These are phyloP conservation scores for Drosera spatulata DNA, from an alignment of 179 eudicot species.

Conservation along the genomic window DNA sequence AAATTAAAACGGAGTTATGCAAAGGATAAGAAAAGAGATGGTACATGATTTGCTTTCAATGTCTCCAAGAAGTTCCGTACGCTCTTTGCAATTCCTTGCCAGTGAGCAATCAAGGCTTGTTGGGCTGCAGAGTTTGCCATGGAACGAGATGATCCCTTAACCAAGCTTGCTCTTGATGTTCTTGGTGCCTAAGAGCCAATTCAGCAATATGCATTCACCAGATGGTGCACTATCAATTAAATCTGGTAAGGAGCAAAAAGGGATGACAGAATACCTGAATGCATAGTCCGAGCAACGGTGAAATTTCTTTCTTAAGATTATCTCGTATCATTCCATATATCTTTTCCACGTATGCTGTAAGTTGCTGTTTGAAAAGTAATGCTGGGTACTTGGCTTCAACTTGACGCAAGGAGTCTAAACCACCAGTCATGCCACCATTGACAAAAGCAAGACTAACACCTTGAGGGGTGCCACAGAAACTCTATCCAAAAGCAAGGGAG, in stretches of 20 bases:
- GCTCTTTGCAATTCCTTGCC: constrained; percentile 94
- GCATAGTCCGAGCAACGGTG: constrained; percentile 24
- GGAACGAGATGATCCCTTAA: constrained; percentile 78
- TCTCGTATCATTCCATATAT: constrained; percentile 92
- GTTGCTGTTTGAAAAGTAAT: too few species aligned
- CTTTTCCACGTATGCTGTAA: constrained; percentile 66
- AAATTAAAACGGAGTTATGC: background rate
- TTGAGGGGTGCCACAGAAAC: constrained; percentile 80
- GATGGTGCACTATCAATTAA: too few species aligned
- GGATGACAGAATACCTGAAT: constrained; percentile 40
- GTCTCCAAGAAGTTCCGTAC: constrained; percentile 71
- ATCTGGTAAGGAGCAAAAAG: constrained; percentile 2
- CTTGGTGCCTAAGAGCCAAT: constrained; percentile 63
- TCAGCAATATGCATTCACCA: too few species aligned
- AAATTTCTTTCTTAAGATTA: constrained; percentile 2
- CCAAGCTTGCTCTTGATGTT: constrained; percentile 95
- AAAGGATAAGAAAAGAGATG: constrained; percentile 9
- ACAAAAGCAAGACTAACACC: constrained; percentile 62
- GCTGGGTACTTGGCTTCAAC: too few species aligned
- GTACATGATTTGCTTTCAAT: constrained; percentile 64
- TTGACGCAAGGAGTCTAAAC: constrained; percentile 48
- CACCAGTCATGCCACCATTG: constrained; percentile 50
- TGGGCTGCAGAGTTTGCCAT: constrained; percentile 78
- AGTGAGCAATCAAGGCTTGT: constrained; percentile 90
- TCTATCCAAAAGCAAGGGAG: constrained; percentile 22